These are phyloP conservation scores for Coemansia sp. DNA, from an alignment of 192 early-diverging fungal genomes.

Conservation along the genomic window DNA sequence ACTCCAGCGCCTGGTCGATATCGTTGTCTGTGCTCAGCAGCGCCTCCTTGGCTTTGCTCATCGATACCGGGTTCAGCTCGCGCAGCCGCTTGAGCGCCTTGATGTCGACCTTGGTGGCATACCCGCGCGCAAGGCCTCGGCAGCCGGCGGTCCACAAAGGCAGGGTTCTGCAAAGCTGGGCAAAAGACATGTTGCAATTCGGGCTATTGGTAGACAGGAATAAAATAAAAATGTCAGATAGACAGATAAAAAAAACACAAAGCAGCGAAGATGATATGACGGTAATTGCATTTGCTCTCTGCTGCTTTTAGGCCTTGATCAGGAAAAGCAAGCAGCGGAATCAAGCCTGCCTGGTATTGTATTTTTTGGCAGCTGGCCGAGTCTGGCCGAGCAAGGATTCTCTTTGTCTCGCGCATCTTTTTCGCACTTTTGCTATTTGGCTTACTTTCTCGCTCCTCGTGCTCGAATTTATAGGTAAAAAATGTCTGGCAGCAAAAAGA, in stretches of 20 bases:
- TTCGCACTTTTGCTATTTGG: too few species aligned
- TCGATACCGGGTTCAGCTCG: constrained; percentile 71
- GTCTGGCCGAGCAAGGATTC: too few species aligned
- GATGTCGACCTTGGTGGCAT: constrained; percentile 54
- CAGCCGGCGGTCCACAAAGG: not conserved
- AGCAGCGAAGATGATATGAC: too few species aligned
- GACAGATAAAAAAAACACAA: too few species aligned
- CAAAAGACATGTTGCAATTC: not conserved
- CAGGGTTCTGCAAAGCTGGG: not conserved
- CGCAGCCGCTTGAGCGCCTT: constrained; percentile 69
- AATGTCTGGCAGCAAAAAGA: constrained; percentile 26
- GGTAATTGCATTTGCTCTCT: too few species aligned
- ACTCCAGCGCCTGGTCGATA: constrained; percentile 72
- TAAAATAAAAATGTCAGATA: not conserved
- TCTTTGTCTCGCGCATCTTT: not conserved
- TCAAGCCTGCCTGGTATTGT: too few species aligned
- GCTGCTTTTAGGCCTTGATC: too few species aligned
- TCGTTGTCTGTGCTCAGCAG: constrained; percentile 67
- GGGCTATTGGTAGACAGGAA: not conserved
- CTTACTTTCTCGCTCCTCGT: too few species aligned
- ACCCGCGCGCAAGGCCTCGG: constrained; percentile 9
- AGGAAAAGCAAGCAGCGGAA: too few species aligned
- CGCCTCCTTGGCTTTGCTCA: constrained; percentile 87
- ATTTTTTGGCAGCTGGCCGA: too few species aligned
- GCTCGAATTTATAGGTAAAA: too few species aligned